Conservation (phyloP, 768 basidiomycete species). For the Mycena leptocephala region DNA sequence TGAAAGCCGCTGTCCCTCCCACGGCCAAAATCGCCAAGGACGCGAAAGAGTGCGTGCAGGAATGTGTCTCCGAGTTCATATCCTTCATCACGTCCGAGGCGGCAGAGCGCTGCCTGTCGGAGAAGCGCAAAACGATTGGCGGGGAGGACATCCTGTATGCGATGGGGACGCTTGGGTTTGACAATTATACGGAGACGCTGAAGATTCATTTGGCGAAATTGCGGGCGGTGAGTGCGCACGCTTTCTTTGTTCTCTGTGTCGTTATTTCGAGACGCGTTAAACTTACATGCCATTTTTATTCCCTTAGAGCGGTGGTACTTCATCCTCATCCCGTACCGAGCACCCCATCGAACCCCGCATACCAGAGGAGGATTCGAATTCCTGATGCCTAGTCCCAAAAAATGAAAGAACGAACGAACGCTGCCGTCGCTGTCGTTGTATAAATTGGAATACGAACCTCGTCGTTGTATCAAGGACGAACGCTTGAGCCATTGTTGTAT, state of each 20-base stretch:
- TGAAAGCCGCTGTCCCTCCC: constrained; percentile 92
- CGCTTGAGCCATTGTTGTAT: not conserved
- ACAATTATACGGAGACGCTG: constrained; percentile 93
- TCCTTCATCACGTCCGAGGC: constrained; percentile 98
- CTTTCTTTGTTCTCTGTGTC: not conserved
- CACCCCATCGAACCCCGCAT: constrained; percentile 37
- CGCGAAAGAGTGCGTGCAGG: constrained; percentile 98
- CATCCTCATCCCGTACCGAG: constrained; percentile 24
- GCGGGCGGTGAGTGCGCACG: constrained; percentile 72
- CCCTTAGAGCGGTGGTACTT: constrained; percentile 25
- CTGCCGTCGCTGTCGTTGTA: no score
- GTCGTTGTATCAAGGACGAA: not conserved
- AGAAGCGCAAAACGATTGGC: constrained; percentile 98
- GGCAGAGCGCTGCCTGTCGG: constrained; percentile 93
- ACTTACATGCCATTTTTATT: not conserved
- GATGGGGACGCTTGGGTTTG: constrained; percentile 94
- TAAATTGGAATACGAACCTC: not conserved
- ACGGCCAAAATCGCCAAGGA: constrained; percentile 98
- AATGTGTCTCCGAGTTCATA: constrained; percentile 99
- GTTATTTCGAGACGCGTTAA: not conserved
- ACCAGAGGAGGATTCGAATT: constrained; percentile 14
- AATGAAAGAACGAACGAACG: not conserved
- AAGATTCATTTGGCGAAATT: constrained; percentile 95
- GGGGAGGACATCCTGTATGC: constrained; percentile 98
- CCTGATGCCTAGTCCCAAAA: not conserved